phyloP scores from a whole-genome alignment of 768 basidiomycete genomes.

The Chiua virens region DNA sequence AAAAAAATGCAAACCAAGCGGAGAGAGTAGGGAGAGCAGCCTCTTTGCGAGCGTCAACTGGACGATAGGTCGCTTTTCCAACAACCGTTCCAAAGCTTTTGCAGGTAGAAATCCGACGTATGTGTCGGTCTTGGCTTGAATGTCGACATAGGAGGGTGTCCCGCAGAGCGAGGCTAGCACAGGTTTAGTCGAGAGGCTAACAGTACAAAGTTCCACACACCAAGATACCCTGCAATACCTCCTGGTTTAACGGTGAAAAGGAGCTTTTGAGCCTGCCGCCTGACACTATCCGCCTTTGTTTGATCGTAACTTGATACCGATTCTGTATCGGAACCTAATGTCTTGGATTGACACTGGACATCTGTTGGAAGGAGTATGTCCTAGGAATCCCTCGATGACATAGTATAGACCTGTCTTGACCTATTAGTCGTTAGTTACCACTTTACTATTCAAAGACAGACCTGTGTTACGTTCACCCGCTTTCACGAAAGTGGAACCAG shows the following conservation, averaged over 20 bases:
- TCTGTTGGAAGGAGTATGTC: constrained; percentile 73
- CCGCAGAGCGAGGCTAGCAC: constrained; percentile 79
- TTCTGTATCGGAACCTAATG: constrained; percentile 34
- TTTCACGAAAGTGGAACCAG: constrained; percentile 81
- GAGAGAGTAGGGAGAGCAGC: constrained; percentile 92
- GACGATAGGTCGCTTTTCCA: constrained; percentile 95
- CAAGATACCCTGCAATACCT: constrained; percentile 95
- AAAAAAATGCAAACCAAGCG: constrained; percentile 59
- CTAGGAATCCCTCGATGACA: constrained; percentile 94
- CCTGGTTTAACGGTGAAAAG: constrained; percentile 96
- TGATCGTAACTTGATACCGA: constrained; percentile 36
- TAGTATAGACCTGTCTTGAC: constrained; percentile 71
- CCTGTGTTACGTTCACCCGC: constrained; percentile 91
- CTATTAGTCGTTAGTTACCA: neutral
- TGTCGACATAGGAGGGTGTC: constrained; percentile 94
- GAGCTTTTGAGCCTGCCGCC: constrained; percentile 52
- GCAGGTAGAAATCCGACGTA: constrained; percentile 95
- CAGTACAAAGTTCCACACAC: constrained; percentile 39
- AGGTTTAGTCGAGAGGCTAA: constrained; percentile 1
- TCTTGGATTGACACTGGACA: constrained; percentile 9
- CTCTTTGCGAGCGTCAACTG: constrained; percentile 93
- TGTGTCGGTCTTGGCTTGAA: constrained; percentile 96
- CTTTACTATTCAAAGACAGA: constrained; percentile 26
- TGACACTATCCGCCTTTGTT: constrained; percentile 27
- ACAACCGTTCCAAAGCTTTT: constrained; percentile 81